Evolutionary conservation across 352 stramenopile genomes (phyloP).

Genomic region (Globisporangium spinosum): DNA sequence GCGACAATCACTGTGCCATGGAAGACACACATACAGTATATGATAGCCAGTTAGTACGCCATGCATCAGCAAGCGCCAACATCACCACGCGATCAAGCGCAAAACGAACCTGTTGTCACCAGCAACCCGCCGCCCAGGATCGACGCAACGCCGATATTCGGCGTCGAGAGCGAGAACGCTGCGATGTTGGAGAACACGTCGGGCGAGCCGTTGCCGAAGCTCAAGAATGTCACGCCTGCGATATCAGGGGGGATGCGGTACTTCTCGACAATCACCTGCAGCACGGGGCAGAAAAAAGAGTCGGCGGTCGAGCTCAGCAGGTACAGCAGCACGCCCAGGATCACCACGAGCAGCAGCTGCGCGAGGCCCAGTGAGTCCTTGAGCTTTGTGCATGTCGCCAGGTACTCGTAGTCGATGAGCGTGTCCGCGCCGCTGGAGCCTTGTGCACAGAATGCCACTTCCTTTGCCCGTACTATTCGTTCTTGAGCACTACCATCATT

Average conservation of each 20-base stretch:
- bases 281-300: conserved; percentile 74
- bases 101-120: conserved; percentile 50
- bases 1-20: conserved; percentile 48
- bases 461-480: not conserved
- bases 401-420: conserved; percentile 66
- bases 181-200: conserved; percentile 83
- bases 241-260: conserved; percentile 72
- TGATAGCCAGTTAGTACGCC: not conserved
- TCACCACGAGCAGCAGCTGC: conserved; percentile 37
- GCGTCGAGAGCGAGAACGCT: conserved; percentile 53
- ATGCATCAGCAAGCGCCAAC: not conserved
- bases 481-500: not conserved
- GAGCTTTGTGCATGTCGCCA: conserved; percentile 55
- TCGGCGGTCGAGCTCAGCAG: conserved; percentile 79
- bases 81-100: not conserved
- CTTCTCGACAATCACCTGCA: conserved; percentile 75
- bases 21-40: not conserved
- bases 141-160: conserved; percentile 64
- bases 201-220: conserved; percentile 74
- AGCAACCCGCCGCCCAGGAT: conserved; percentile 71
- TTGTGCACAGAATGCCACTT: not conserved
- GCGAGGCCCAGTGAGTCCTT: conserved; percentile 35
- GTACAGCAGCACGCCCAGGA: conserved; percentile 65
- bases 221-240: conserved; percentile 76
- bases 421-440: conserved; percentile 25